These are phyloP conservation scores for Bremia lactucae DNA, from an alignment of 352 stramenopile species.

Conservation along the genomic window DNA sequence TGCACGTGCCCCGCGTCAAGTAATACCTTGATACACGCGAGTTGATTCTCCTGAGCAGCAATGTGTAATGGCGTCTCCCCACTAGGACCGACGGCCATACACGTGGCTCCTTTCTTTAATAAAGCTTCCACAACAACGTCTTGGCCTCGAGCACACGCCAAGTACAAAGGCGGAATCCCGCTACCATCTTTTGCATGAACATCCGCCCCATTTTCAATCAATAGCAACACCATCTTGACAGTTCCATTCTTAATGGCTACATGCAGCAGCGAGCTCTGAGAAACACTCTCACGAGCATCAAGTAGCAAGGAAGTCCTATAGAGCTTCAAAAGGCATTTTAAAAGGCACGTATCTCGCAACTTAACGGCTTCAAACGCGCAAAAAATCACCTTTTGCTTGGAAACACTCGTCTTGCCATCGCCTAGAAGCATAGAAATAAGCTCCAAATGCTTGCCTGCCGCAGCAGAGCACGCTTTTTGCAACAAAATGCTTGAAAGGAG, in stretches of 20 bases:
- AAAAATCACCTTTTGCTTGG: constrained; percentile 18
- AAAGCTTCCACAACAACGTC: constrained; percentile 48
- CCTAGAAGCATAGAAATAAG: constrained; percentile 42
- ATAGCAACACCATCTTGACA: constrained; percentile 40
- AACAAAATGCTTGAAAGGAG: constrained; percentile 29
- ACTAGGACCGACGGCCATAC: constrained; percentile 45
- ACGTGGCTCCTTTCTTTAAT: constrained; percentile 43
- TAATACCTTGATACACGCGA: constrained; percentile 53
- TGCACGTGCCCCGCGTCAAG: constrained; percentile 32
- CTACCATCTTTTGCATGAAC: constrained; percentile 50
- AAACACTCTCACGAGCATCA: constrained; percentile 29
- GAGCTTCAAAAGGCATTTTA: constrained; percentile 41
- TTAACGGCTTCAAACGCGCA: constrained; percentile 42
- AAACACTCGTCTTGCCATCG: constrained; percentile 28
- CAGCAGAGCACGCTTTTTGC: constrained; percentile 36
- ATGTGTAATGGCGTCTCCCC: constrained; percentile 73
- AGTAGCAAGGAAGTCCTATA: constrained; percentile 37
- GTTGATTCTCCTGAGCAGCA: constrained; percentile 71
- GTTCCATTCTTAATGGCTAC: constrained; percentile 41
- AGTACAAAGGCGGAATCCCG: constrained; percentile 64
- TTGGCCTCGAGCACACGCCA: constrained; percentile 61
- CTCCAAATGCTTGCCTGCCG: constrained; percentile 29
- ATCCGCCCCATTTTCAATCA: constrained; percentile 52
- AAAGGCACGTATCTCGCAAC: constrained; percentile 35
- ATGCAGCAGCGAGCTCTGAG: constrained; percentile 52